Conservation (phyloP, 306 rosid species). For the Acmispon strigosus region DNA sequence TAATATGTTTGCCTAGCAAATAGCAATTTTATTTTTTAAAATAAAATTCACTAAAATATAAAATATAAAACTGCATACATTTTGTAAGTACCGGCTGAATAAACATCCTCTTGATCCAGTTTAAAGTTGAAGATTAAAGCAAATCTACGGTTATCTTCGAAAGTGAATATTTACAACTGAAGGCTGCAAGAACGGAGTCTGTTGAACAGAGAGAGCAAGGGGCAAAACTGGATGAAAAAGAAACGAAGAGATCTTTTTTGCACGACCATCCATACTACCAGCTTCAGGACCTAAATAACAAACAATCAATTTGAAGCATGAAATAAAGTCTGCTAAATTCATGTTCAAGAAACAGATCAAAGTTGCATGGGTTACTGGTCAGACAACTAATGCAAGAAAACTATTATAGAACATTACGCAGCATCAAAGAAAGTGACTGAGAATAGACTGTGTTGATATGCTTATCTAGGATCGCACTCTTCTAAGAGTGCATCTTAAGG, state of each 20-base stretch:
- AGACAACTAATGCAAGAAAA: neutral
- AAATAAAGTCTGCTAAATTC: neutral
- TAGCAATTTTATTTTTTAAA: neutral
- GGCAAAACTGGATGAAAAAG: slow-evolving; percentile 92
- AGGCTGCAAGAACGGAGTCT: slow-evolving; percentile 64
- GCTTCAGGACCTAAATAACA: slow-evolving; percentile 76
- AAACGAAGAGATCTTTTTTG: slow-evolving; percentile 72
- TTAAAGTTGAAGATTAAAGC: neutral
- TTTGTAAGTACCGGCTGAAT: neutral
- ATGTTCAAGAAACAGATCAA: slow-evolving; percentile 8
- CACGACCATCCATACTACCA: slow-evolving; percentile 71
- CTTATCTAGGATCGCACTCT: neutral
- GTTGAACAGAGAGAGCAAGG: slow-evolving; percentile 82
- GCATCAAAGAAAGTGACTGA: neutral
- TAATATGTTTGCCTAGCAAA: neutral
- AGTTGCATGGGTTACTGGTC: neutral
- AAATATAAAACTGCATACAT: too few relatives aligned
- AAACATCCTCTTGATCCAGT: slow-evolving; percentile 20
- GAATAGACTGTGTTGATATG: neutral
- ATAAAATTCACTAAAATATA: too few relatives aligned
- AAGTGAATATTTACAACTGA: slow-evolving; percentile 87
- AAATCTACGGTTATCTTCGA: slow-evolving; percentile 48
- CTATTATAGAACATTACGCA: neutral
- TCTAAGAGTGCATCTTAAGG: neutral
- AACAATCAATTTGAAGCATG: neutral